These are phyloP conservation scores for Puccinia hordei DNA, from an alignment of 1,284 basidiomycete genomes.

Conservation along the genomic window DNA sequence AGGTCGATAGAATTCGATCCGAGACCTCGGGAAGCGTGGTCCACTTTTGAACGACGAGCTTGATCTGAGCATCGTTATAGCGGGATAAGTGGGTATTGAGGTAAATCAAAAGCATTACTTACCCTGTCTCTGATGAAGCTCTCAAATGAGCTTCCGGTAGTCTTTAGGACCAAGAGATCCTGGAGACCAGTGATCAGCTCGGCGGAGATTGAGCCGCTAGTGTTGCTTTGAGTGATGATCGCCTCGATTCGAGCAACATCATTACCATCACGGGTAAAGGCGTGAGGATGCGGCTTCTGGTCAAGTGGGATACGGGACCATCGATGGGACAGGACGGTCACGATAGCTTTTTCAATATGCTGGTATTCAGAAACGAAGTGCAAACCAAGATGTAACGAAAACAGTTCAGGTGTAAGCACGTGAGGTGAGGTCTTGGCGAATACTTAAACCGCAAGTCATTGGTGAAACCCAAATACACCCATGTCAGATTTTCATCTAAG, in stretches of 20 bases:
- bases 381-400: slow-evolving; percentile 80
- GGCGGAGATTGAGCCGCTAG: slow-evolving; percentile 63
- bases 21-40: slow-evolving; percentile 53
- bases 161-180: slow-evolving; percentile 86
- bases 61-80: slow-evolving; percentile 64
- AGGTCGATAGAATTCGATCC: slow-evolving; percentile 58
- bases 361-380: slow-evolving; percentile 82
- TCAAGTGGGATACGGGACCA: slow-evolving; percentile 78
- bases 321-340: slow-evolving; percentile 77
- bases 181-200: slow-evolving; percentile 70
- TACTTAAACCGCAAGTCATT: slow-evolving; percentile 63
- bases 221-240: slow-evolving; percentile 65
- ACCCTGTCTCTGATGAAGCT: slow-evolving; percentile 77
- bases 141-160: slow-evolving; percentile 81
- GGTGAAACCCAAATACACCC: neutral
- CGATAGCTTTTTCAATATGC: slow-evolving; percentile 66
- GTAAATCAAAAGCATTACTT: neutral
- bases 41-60: slow-evolving; percentile 31
- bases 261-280: slow-evolving; percentile 85
- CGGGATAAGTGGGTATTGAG: neutral
- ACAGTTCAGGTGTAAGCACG: slow-evolving; percentile 77
- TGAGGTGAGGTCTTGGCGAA: slow-evolving; percentile 83
- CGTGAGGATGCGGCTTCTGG: slow-evolving; percentile 69
- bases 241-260: slow-evolving; percentile 73
- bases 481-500: neutral